Conservation (phyloP, 139 green algal genomes). For the Trebouxia sp. region DNA sequence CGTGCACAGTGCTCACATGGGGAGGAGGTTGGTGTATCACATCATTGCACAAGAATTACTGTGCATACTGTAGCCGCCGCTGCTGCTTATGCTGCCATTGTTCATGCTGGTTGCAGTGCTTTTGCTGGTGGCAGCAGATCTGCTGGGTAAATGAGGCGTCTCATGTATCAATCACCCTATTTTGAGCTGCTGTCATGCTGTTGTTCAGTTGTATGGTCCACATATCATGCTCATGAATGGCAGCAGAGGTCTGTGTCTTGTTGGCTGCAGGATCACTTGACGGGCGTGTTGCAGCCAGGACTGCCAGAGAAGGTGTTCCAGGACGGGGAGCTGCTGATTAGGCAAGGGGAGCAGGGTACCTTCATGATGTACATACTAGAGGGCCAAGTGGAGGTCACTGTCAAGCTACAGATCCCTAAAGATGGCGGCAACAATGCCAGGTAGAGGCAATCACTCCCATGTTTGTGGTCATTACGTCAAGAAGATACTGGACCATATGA, state of each 20-base stretch:
- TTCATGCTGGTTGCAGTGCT: no score
- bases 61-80: not conserved
- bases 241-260: not conserved
- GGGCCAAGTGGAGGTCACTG: slow-evolving; percentile 46
- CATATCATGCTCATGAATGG: not conserved
- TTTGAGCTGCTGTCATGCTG: not conserved
- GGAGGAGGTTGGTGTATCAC: no score
- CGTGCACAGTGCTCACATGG: no score
- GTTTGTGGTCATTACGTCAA: no score
- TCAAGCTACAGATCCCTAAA: slow-evolving; percentile 18
- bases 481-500: no score
- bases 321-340: slow-evolving; percentile 36
- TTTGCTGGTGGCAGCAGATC: no score
- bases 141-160: no score
- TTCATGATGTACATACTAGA: slow-evolving; percentile 57
- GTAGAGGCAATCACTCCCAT: no score
- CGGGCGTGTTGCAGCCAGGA: slow-evolving; percentile 36
- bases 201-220: not conserved
- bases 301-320: slow-evolving; percentile 32
- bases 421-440: not conserved
- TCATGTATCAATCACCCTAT: slow-evolving; percentile 8
- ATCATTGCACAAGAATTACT: not conserved
- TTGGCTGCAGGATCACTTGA: slow-evolving; percentile 35
- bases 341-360: slow-evolving; percentile 42
- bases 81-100: no score